Percentiles rank a stretch among this genome's conserved stretches.
These are phyloP conservation scores for Brettanomyces nanus DNA, from an alignment of 805 yeast species.

Conservation along the genomic window DNA sequence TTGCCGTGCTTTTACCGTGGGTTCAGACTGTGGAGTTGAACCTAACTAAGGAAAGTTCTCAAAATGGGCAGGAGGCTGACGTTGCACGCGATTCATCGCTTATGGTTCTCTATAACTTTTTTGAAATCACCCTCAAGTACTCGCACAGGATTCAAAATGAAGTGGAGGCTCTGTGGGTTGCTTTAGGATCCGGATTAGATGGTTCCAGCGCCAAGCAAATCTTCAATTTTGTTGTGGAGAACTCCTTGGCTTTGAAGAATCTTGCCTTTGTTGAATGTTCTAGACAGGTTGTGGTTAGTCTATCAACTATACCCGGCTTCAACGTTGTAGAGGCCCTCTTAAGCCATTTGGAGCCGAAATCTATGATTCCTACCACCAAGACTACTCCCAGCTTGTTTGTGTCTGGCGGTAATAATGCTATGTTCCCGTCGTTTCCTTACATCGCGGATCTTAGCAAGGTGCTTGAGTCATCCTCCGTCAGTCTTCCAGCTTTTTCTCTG, in stretches of 20 bases:
- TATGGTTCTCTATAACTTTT: conserved; percentile 73
- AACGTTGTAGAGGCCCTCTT: conserved; percentile 58
- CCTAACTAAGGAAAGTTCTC: conserved; percentile 18
- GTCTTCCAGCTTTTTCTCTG: conserved; percentile 66
- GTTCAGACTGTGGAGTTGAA: conserved; percentile 72
- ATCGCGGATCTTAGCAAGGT: conserved; percentile 62
- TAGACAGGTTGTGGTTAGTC: conserved; percentile 71
- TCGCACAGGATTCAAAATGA: conserved; percentile 70
- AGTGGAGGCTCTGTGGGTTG: conserved; percentile 92
- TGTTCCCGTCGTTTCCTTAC: conserved; percentile 45
- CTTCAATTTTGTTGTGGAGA: conserved; percentile 57
- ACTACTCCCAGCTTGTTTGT: neutral
- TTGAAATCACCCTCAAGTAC: conserved; percentile 77
- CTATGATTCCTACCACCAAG: conserved; percentile 62
- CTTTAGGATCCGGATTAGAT: conserved; percentile 71
- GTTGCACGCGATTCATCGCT: conserved; percentile 29
- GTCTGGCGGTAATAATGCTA: neutral
- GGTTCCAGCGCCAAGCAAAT: conserved; percentile 64
- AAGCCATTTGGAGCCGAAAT: conserved; percentile 67
- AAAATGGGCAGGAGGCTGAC: conserved; percentile 1
- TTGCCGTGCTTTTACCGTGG: conserved; percentile 86
- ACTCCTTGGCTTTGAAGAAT: conserved; percentile 62
- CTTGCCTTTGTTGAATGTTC: conserved; percentile 70
- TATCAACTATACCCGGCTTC: conserved; percentile 46
- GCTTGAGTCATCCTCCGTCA: conserved; percentile 28